Evolutionary conservation across 176 grass and related monocot species (phyloP), one percentile per base, ranked within the genome.

Genomic region (Zoysia pacifica): DNA sequence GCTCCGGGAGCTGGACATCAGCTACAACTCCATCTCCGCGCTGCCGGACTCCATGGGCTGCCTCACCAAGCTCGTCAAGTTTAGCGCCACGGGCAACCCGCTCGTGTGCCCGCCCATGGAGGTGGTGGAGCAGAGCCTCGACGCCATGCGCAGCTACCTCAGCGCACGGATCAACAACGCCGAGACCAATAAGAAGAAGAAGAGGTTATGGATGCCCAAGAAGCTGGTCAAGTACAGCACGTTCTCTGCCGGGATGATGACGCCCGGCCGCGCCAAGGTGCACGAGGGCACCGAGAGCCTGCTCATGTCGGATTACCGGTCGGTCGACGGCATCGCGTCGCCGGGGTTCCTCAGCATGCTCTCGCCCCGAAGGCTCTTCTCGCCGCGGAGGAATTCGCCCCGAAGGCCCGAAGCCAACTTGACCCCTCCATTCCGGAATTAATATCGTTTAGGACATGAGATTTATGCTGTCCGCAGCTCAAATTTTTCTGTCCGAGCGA

Each of bases 1-100:
- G n/a, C 91, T 99, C 55, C 82, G 75, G 67, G 97, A 99, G 81
- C 90, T 99, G 16, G 93, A 99, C 81, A 65, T 99, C 47, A 99
- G 97, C 85, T 96, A 96, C 89, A 99, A 99, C 75, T 74, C 86
- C 77, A 90, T 99, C 71, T n/a, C 76, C 15, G 76, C 70, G 36
- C 86, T 99, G 1, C 97, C 97, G 18, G 88, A 90, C 72, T 93
- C 93, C 58, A 93, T 99, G 78, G 97, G 88, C 20, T 93, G 93
- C 84, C 89, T 99, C 75, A 84, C 82, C 62, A 99, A 99, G 79
- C 79, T 99, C 40, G 73, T 10, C 65, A 82, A 76, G 38, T 90
- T 99, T 72, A 90, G 90, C 51, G 88, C 91, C 43, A 80, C 81
- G 15, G 88, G 91, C 47, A 99, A 99, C 82, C 97, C 93, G 12